Conservation (phyloP, 768 basidiomycete species). For the Kwoniella sp. region DNA sequence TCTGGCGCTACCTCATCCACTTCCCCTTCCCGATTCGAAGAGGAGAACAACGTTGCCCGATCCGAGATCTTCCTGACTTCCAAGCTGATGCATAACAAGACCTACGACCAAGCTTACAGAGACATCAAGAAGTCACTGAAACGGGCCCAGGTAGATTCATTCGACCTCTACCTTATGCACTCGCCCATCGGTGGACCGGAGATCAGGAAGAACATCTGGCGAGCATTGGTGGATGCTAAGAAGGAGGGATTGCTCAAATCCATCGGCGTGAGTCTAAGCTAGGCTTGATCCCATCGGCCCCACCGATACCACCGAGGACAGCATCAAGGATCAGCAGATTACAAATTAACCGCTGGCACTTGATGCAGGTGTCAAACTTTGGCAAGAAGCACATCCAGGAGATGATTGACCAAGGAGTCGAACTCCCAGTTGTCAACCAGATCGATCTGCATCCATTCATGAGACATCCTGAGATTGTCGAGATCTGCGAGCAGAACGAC, state of each 20-base stretch:
- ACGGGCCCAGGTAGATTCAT: constrained; percentile 62
- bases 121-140: constrained; percentile 64
- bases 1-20: too few species aligned
- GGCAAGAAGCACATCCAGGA: constrained; percentile 67
- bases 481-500: constrained; percentile 62
- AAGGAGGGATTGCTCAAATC: constrained; percentile 64
- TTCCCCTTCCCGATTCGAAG: constrained; percentile 15
- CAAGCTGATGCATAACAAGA: constrained; percentile 66
- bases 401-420: constrained; percentile 59
- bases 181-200: constrained; percentile 66
- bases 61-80: constrained; percentile 70
- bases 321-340: too few species aligned
- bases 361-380: constrained; percentile 44
- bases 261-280: constrained; percentile 64
- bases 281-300: not conserved
- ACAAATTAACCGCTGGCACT: too few species aligned
- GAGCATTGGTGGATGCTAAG: constrained; percentile 67
- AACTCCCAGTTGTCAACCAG: constrained; percentile 67
- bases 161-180: constrained; percentile 74
- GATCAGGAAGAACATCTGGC: constrained; percentile 67
- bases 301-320: not conserved
- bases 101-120: constrained; percentile 60
- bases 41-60: constrained; percentile 59
- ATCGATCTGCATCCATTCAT: constrained; percentile 69
- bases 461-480: constrained; percentile 66